Evolutionary conservation across 1,284 basidiomycete genomes (phyloP), one percentile per base, ranked within the genome.

Genomic region (Malassezia globosa): DNA sequence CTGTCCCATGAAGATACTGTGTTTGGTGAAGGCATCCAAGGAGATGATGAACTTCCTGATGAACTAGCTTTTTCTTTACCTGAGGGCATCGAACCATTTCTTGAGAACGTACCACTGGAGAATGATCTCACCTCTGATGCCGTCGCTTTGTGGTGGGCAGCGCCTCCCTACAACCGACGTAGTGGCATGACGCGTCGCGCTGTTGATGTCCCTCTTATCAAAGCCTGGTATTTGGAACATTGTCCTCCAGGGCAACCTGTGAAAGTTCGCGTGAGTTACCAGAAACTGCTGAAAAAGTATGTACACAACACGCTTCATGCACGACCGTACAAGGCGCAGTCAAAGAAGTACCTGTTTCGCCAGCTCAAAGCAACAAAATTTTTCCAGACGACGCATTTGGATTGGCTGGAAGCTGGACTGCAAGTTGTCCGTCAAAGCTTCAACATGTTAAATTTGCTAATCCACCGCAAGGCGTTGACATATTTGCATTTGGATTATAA

Each of bases 321-420:
- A 48, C 78, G 85, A 36, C 80, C 82, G 23, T 88, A 95, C 72
- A 97, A 95, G 76, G 82, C 94, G 3, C 92, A 92, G 83, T 85
- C 86, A 60, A 96, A 92, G 80, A 92, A 94, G 76, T 94, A 94
- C 69, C 72, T 97, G 42, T 92, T 97, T 79, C 79, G 86, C 51
- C 87, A 90, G 72, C 78, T 99, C 51, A 96, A 96, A 75, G 84
- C 86, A 37, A 99, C 94, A 54, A 97, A 97, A 75, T 97, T 99
- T 77, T 97, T 99, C 82, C 94, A 97, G 76, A 87, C 85, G 18
- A 97, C 94, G 6, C 87, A 81, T 57, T 76, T 97, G 62, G 94
- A 99, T 73, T 99, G 94, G 94, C 92, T 99, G 25, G 94, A 99
- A 74, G 94, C 92, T 3, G 94, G 94, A 66, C 76, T 99, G 55